Evolutionary conservation across 2,329 filamentous ascomycete species (phyloP).

Genomic region (Colletotrichum chlorophyti): DNA sequence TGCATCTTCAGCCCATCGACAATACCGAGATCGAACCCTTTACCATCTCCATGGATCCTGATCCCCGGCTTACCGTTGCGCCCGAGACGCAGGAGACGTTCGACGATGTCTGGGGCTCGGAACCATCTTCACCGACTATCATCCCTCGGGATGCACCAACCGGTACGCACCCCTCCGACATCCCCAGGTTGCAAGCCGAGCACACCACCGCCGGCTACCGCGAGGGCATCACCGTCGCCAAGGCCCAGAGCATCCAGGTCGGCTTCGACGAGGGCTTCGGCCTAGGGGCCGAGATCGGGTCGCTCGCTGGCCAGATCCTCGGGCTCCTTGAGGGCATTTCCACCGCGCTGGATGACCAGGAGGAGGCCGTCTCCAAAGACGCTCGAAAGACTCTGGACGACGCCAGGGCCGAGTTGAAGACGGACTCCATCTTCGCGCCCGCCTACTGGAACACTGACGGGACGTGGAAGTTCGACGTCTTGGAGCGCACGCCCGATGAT

Average conservation of each 20-base stretch:
- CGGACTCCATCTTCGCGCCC: slow-evolving; percentile 67
- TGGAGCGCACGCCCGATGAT: slow-evolving; percentile 39
- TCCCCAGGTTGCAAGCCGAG: slow-evolving; percentile 75
- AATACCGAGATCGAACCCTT: slow-evolving; percentile 30
- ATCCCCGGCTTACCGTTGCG: background rate
- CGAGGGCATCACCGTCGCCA: slow-evolving; percentile 81
- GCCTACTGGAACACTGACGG: slow-evolving; percentile 76
- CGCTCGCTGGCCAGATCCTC: slow-evolving; percentile 75
- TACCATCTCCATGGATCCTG: slow-evolving; percentile 25
- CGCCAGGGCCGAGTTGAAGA: slow-evolving; percentile 66
- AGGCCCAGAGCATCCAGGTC: slow-evolving; percentile 77
- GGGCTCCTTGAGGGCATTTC: slow-evolving; percentile 79
- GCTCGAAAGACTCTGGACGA: slow-evolving; percentile 44
- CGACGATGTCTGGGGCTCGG: slow-evolving; percentile 34
- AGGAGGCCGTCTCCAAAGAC: slow-evolving; percentile 27
- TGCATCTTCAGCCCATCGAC: slow-evolving; percentile 31
- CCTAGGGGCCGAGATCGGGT: slow-evolving; percentile 81
- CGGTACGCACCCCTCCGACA: slow-evolving; percentile 62
- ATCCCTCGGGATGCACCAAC: background rate
- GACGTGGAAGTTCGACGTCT: slow-evolving; percentile 71
- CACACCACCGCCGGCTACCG: slow-evolving; percentile 90
- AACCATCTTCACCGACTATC: slow-evolving; percentile 18
- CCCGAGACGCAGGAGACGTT: slow-evolving; percentile 22
- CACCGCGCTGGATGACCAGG: slow-evolving; percentile 48
- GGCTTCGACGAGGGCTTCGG: slow-evolving; percentile 93